Percentiles rank a stretch among this genome's conserved stretches.
phyloP scores from a whole-genome alignment of 176 grass and related monocot species.

The Musa acuminata region DNA sequence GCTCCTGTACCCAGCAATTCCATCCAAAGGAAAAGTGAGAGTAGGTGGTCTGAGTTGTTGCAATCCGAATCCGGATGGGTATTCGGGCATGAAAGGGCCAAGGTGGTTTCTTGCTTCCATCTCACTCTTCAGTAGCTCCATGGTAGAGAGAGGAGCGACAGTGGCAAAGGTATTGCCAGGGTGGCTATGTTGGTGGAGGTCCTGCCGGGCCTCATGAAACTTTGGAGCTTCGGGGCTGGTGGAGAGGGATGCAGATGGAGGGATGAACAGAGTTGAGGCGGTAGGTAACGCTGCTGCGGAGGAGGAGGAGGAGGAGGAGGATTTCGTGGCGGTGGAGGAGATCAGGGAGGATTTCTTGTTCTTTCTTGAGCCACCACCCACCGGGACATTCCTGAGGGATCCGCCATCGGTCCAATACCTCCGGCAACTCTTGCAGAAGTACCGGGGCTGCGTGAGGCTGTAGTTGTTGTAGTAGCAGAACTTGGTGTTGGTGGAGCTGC shows the following conservation, averaged over 20 bases:
- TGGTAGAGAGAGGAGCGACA: background rate
- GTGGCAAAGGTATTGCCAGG: background rate
- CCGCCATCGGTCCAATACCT: conserved; percentile 95
- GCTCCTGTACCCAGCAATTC: background rate
- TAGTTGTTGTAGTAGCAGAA: conserved; percentile 99
- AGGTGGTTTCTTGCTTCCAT: background rate
- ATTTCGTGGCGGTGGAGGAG: background rate
- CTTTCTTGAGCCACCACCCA: conserved; percentile 90
- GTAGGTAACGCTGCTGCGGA: background rate
- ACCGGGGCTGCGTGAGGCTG: conserved; percentile 88
- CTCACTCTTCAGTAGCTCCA: conserved; percentile 9
- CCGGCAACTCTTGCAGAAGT: conserved; percentile 95
- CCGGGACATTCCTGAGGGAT: conserved; percentile 85
- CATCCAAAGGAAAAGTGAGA: conserved; percentile 10
- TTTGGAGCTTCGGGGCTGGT: background rate
- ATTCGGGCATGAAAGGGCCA: background rate
- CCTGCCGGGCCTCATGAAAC: background rate
- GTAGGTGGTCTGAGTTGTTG: conserved; percentile 8
- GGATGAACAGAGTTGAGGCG: background rate
- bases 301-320: conserved; percentile 30
- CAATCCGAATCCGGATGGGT: background rate
- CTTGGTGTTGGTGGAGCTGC: conserved; percentile 94
- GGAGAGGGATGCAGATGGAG: background rate
- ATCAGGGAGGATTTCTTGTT: conserved; percentile 56
- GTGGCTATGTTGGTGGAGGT: conserved; percentile 6